A percentile compares a stretch with the other conserved stretches of the same genome.
Conservation (phyloP, 2,329 filamentous ascomycete species). For the Ilyonectria robusta region DNA sequence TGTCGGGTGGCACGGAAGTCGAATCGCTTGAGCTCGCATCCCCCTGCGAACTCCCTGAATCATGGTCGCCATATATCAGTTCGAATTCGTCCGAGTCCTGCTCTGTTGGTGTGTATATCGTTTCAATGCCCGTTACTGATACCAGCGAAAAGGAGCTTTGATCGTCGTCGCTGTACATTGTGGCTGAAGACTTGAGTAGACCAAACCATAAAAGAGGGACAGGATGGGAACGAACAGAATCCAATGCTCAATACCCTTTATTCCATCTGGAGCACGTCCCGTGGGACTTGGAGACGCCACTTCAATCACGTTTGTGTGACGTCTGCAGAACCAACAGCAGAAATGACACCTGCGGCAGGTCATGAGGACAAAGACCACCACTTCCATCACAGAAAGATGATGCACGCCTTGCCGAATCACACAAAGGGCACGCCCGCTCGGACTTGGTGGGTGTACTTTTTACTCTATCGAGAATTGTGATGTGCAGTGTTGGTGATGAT, state of each 20-base stretch:
- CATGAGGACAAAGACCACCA: conserved; percentile 35
- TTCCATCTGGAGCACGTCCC: conserved; percentile 22
- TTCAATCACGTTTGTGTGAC: conserved; percentile 38
- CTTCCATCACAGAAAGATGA: conserved; percentile 27
- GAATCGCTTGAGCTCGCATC: conserved; percentile 49
- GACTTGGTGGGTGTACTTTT: conserved; percentile 28
- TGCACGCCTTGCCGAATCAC: conserved; percentile 30
- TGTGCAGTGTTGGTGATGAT: conserved; percentile 42
- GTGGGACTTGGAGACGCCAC: conserved; percentile 33
- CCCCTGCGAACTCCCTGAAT: conserved; percentile 39
- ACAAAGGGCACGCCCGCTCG: conserved; percentile 16
- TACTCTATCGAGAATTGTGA: conserved; percentile 32
- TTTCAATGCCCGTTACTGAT: conserved; percentile 48
- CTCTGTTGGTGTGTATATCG: conserved; percentile 44
- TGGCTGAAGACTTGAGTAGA: conserved; percentile 4
- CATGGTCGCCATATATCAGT: conserved; percentile 43
- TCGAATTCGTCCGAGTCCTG: conserved; percentile 51
- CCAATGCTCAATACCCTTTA: conserved; percentile 36
- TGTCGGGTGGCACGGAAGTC: conserved; percentile 52
- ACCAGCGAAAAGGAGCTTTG: conserved; percentile 49
- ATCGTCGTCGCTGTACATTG: conserved; percentile 45
- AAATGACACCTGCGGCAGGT: conserved; percentile 30
- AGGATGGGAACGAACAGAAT: conserved; percentile 12
- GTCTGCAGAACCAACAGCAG: conserved; percentile 24
- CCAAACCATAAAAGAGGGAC: conserved; percentile 1